Conservation (phyloP, 1,139 yeast genomes). For the Candida sp. region DNA sequence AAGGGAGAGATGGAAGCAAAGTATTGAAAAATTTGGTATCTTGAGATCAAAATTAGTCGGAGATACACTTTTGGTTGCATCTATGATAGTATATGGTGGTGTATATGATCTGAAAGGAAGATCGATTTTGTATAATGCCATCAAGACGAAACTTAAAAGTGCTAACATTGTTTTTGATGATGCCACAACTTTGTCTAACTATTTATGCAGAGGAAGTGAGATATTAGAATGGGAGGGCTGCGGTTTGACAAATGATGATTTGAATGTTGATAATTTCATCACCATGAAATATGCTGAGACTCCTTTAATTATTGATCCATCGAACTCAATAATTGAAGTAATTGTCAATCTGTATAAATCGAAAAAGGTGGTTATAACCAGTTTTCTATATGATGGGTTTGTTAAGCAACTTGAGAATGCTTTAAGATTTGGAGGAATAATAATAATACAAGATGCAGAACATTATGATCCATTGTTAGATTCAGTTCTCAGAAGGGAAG, state of each 20-base stretch:
- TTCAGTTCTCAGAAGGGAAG: slow-evolving; percentile 59
- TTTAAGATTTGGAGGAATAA: slow-evolving; percentile 74
- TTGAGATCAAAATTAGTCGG: slow-evolving; percentile 57
- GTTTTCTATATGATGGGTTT: slow-evolving; percentile 72
- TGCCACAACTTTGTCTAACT: slow-evolving; percentile 27
- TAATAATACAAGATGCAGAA: slow-evolving; percentile 78
- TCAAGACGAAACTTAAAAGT: slow-evolving; percentile 39
- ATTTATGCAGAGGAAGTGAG: slow-evolving; percentile 38
- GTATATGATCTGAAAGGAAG: slow-evolving; percentile 53
- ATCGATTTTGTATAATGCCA: slow-evolving; percentile 23
- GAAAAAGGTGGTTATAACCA: slow-evolving; percentile 51
- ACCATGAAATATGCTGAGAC: slow-evolving; percentile 39
- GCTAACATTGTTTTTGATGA: slow-evolving; percentile 42
- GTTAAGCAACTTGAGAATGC: slow-evolving; percentile 74
- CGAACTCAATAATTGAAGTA: slow-evolving; percentile 43
- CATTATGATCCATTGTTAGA: slow-evolving; percentile 71
- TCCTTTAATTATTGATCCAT: slow-evolving; percentile 76
- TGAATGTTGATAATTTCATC: slow-evolving; percentile 67
- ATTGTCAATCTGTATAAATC: slow-evolving; percentile 28
- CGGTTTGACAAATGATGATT: slow-evolving; percentile 56
- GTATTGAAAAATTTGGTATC: slow-evolving; percentile 48
- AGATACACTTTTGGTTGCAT: slow-evolving; percentile 60
- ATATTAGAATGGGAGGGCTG: slow-evolving; percentile 48
- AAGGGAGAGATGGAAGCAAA: slow-evolving; percentile 70
- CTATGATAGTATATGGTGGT: slow-evolving; percentile 64